Base-by-base conservation (phyloP, 352 stramenopile genomes). In the Achlya hypogyna region DNA sequence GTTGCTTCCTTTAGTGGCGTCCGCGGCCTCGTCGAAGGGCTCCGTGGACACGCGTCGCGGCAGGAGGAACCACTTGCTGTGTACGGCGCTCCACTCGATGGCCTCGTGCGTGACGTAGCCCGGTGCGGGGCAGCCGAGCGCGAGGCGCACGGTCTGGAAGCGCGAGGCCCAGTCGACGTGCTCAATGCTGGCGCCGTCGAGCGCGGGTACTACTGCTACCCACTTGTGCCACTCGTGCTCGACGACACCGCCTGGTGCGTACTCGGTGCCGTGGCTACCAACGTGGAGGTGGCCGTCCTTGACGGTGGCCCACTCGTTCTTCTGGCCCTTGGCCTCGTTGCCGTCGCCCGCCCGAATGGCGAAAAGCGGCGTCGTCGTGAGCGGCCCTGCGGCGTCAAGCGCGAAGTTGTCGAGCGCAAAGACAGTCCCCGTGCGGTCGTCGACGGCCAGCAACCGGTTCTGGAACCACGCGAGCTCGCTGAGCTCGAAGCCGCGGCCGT, bases 291-390 rank as follows among this genome's bases (percentile, higher is more conserved):
- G 88, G 35, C 84, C 93, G 76, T 99, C 93, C 75, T 99, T 99
- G 63, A 99, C 93, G 0, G 97, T 99, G 4, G 95, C 91, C 97
- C 97, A 99, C 79, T 99, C 97, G 77, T 95, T 96, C 74, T 99
- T 99, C 86, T 99, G 97, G 18, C 96, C 97, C 79, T 99, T 99
- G 54, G 95, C 88, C 10, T 89, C 91, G 31, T 96, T 74, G 5
- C 96, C 97, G 62, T 98, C 87, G 65, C 97, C 96, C 78, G 99
- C 97, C 77, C 97, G 98, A 53, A 98, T 79, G 58, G 98, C 98
- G 71, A 97, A 92, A 67, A 96, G 78, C 20, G 96, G 96, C 53
- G 98, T 89, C 28, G 91, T 88, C 65, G 93, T 73, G 18, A 93
- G 69, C 0, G 74, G 72, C 69, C 93, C 91, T 0, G 71, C 70